Conservation (phyloP, 2,329 filamentous ascomycete species). For the Alternaria arborescens region DNA sequence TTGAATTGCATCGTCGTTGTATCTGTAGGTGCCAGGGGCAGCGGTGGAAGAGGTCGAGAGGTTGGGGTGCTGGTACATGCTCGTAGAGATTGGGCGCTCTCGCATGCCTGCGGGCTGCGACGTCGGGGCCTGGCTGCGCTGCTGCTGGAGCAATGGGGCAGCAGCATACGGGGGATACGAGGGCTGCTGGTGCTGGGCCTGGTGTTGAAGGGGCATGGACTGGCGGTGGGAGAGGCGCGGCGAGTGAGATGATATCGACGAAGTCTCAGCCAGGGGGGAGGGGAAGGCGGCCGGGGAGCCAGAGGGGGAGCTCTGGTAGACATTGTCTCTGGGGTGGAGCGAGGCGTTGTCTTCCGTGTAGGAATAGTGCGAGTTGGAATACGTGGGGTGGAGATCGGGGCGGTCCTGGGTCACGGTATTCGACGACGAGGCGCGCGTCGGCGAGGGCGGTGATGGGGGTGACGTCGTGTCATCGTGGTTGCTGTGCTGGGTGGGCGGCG, state of each 20-base stretch:
- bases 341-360: constrained; percentile 37
- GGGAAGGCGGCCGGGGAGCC: constrained; percentile 35
- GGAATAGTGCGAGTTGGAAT: neutral
- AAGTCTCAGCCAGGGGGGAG: constrained; percentile 38
- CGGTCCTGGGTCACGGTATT: constrained; percentile 51
- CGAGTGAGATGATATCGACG: constrained; percentile 38
- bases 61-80: constrained; percentile 60
- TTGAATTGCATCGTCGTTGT: constrained; percentile 55
- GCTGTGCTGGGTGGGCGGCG: constrained; percentile 34
- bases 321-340: constrained; percentile 53
- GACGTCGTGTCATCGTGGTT: constrained; percentile 16
- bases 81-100: constrained; percentile 55
- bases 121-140: constrained; percentile 39
- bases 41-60: constrained; percentile 56
- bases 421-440: constrained; percentile 41
- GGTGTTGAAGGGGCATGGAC: constrained; percentile 55
- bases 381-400: constrained; percentile 31
- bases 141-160: constrained; percentile 34
- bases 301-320: constrained; percentile 46
- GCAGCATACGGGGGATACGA: constrained; percentile 43
- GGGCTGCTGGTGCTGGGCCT: constrained; percentile 50
- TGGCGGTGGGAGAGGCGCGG: constrained; percentile 53
- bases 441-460: constrained; percentile 31
- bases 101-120: constrained; percentile 35
- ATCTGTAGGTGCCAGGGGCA: constrained; percentile 55